phyloP scores from a whole-genome alignment of 345 rosid genomes.

The Firmiana major region DNA sequence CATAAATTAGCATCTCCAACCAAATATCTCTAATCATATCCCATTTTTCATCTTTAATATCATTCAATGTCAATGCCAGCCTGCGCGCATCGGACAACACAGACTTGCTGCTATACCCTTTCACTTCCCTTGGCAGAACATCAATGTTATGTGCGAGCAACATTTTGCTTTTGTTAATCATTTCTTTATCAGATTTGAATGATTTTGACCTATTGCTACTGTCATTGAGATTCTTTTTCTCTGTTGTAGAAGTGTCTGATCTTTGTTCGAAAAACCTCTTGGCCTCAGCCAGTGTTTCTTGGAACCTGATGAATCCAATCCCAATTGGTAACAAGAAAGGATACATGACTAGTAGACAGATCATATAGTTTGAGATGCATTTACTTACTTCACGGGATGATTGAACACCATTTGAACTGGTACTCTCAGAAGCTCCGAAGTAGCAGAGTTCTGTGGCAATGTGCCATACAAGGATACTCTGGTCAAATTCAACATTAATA shows the following conservation, averaged over 20 bases:
- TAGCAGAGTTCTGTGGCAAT: conserved; percentile 13
- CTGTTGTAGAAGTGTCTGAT: not conserved
- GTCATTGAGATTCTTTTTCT: not conserved
- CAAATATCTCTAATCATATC: not conserved
- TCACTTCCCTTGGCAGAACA: conserved; percentile 9
- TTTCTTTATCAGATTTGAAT: too few relatives aligned
- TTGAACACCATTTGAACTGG: not conserved
- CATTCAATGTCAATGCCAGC: conserved; percentile 14
- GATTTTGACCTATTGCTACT: not conserved
- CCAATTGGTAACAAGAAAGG: conserved; percentile 10
- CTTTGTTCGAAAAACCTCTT: not conserved
- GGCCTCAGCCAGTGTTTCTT: not conserved
- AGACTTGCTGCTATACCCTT: conserved; percentile 32
- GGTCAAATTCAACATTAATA: not conserved
- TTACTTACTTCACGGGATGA: not conserved
- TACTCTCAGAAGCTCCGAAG: not conserved
- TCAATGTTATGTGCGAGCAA: not conserved
- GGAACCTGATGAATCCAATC: not conserved
- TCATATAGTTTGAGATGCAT: conserved; percentile 7
- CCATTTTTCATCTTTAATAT: not conserved
- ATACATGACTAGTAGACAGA: not conserved
- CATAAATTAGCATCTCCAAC: not conserved
- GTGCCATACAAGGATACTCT: conserved; percentile 12
- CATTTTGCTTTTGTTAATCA: too few relatives aligned
- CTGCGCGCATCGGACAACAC: conserved; percentile 28